Conservation (phyloP, 129 eudicot genomes). For the Centaurea solstitialis region DNA sequence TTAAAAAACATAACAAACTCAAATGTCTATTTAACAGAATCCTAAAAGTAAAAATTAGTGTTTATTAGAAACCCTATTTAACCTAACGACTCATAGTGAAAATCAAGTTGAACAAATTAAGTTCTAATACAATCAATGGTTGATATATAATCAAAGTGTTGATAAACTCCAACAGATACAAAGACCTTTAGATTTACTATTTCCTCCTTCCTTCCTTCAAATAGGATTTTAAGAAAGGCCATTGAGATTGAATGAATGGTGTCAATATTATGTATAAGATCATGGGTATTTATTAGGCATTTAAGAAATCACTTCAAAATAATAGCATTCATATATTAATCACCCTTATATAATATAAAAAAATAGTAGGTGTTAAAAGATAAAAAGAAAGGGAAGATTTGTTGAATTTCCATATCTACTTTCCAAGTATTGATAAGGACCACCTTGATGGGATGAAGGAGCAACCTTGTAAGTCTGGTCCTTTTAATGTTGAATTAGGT, state of each 20-base stretch:
- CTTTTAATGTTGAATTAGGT: not conserved
- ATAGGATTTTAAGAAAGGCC: not conserved
- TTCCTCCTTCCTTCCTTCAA: not conserved
- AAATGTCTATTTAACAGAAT: not conserved
- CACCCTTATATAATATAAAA: not conserved
- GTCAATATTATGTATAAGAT: not conserved
- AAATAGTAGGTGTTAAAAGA: not conserved
- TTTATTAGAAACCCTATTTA: not conserved
- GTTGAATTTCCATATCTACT: not conserved
- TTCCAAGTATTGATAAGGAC: not conserved
- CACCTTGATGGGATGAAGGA: conserved; percentile 1
- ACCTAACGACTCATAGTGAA: too few species aligned
- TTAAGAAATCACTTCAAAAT: not conserved
- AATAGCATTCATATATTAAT: not conserved
- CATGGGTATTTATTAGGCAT: not conserved
- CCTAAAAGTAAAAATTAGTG: not conserved
- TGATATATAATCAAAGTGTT: not conserved
- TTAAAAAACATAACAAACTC: not conserved
- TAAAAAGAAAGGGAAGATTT: not conserved
- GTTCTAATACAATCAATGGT: not conserved
- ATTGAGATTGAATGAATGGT: not conserved
- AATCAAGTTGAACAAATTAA: too few species aligned
- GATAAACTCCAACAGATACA: not conserved
- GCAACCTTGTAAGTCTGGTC: conserved; percentile 28
- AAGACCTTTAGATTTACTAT: not conserved